These are phyloP conservation scores for Talaromyces amestolkiae DNA, from an alignment of 2,329 filamentous ascomycete species.

Conservation along the genomic window DNA sequence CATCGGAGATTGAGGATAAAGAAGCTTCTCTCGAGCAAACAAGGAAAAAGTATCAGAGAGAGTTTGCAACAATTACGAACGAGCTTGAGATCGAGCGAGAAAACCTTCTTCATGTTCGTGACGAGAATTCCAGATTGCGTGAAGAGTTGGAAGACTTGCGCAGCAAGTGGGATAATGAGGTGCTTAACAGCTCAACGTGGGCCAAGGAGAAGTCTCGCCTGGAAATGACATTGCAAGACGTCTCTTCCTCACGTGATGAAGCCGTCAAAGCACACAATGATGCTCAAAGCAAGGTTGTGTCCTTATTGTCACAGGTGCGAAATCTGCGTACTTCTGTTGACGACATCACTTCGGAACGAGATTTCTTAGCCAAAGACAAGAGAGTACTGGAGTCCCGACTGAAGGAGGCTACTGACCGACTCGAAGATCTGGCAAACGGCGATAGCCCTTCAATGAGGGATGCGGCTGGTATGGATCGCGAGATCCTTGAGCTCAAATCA, in stretches of 20 bases:
- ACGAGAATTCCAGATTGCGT: slow-evolving; percentile 82
- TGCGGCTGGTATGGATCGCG: slow-evolving; percentile 81
- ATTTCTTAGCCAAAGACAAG: slow-evolving; percentile 83
- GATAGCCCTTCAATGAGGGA: slow-evolving; percentile 86
- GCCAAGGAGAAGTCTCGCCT: slow-evolving; percentile 94
- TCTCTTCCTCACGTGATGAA: slow-evolving; percentile 89
- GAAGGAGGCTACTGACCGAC: slow-evolving; percentile 78
- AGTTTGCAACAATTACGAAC: slow-evolving; percentile 83
- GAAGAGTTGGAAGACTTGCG: slow-evolving; percentile 93
- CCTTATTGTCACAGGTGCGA: slow-evolving; percentile 83
- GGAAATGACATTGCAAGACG: slow-evolving; percentile 82
- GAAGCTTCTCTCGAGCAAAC: slow-evolving; percentile 96
- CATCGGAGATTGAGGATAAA: slow-evolving; percentile 95
- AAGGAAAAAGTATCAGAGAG: slow-evolving; percentile 92
- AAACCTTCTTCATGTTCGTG: slow-evolving; percentile 77
- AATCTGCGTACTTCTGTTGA: slow-evolving; percentile 79
- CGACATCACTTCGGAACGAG: slow-evolving; percentile 79
- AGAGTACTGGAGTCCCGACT: slow-evolving; percentile 80
- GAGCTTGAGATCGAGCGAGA: slow-evolving; percentile 93
- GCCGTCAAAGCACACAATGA: slow-evolving; percentile 91
- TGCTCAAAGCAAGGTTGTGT: slow-evolving; percentile 88
- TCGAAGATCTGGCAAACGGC: slow-evolving; percentile 82
- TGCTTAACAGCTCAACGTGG: slow-evolving; percentile 96
- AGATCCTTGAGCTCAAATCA: slow-evolving; percentile 85
- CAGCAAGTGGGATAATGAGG: slow-evolving; percentile 97